A percentile compares a stretch with the other conserved stretches of the same genome.
These are phyloP conservation scores for Phaeomoniella chlamydospora DNA, from an alignment of 2,329 filamentous ascomycete genomes.

Conservation along the genomic window DNA sequence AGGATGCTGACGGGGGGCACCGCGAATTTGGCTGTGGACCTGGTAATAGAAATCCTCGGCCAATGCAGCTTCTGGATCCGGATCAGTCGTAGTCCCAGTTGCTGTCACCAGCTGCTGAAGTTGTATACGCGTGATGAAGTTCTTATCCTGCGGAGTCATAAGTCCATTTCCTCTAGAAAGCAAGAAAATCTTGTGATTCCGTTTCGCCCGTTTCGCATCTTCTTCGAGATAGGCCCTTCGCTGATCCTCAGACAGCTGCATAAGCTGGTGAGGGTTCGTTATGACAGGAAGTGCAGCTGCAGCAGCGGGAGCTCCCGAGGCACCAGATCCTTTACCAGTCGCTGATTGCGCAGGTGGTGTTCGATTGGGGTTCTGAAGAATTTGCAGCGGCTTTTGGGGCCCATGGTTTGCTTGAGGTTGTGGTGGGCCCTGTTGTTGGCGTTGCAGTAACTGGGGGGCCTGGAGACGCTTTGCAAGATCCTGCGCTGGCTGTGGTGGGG, in stretches of 20 bases:
- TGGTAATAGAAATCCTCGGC: slow-evolving; percentile 98
- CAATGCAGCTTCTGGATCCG: slow-evolving; percentile 64
- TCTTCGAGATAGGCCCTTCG: slow-evolving; percentile 72
- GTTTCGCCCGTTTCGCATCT: slow-evolving; percentile 87
- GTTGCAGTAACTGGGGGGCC: slow-evolving; percentile 24
- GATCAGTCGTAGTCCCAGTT: slow-evolving; percentile 72
- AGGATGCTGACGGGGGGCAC: slow-evolving; percentile 76
- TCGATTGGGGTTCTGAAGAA: slow-evolving; percentile 65
- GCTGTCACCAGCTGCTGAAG: slow-evolving; percentile 90
- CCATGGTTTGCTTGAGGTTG: slow-evolving; percentile 23
- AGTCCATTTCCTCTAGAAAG: slow-evolving; percentile 88
- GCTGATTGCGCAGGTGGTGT: slow-evolving; percentile 24
- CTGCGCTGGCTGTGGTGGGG: slow-evolving; percentile 3
- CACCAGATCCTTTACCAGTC: slow-evolving; percentile 18
- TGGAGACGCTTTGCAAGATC: slow-evolving; percentile 15
- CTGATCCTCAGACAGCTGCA: slow-evolving; percentile 69
- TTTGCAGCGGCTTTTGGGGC: slow-evolving; percentile 50
- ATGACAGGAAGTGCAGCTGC: slow-evolving; percentile 36
- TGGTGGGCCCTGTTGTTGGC: slow-evolving; percentile 14
- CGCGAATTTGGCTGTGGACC: slow-evolving; percentile 87
- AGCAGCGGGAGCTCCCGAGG: slow-evolving; percentile 17
- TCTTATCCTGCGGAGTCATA: slow-evolving; percentile 99
- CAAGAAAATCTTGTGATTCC: slow-evolving; percentile 95
- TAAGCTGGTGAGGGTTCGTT: slow-evolving; percentile 57
- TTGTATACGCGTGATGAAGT: slow-evolving; percentile 96